Percentiles rank a stretch among this genome's conserved stretches.
Conservation (phyloP, 345 rosid genomes). For the Salix arbutifolia region DNA sequence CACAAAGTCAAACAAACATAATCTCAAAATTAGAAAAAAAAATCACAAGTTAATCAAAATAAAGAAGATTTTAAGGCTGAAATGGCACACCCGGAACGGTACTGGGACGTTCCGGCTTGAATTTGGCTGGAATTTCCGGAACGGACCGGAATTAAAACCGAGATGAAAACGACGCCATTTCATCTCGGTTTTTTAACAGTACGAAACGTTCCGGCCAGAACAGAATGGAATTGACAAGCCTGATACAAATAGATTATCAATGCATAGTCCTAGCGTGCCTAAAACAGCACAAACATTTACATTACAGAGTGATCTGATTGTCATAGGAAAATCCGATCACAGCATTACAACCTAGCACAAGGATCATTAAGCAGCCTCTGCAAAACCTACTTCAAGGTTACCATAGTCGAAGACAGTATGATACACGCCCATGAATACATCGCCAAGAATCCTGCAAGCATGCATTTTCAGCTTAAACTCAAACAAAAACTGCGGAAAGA, state of each 20-base stretch:
- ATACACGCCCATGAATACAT: constrained; percentile 77
- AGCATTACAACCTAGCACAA: background rate
- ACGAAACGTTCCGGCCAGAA: too few species aligned
- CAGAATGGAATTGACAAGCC: too few species aligned
- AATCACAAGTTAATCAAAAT: too few species aligned
- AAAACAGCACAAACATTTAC: background rate
- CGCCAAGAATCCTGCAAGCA: constrained; percentile 66
- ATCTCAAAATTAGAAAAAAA: too few species aligned
- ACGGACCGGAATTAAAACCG: too few species aligned
- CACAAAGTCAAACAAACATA: too few species aligned
- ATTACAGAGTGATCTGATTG: background rate
- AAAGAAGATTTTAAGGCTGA: too few species aligned
- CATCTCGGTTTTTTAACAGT: too few species aligned
- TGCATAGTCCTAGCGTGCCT: background rate
- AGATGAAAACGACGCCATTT: too few species aligned
- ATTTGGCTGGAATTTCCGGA: too few species aligned
- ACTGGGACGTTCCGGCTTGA: too few species aligned
- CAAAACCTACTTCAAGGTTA: constrained; percentile 59
- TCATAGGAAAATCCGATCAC: background rate
- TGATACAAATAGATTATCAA: background rate
- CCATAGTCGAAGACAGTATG: constrained; percentile 69
- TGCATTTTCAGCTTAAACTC: background rate
- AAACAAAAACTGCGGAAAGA: background rate
- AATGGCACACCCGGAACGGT: too few species aligned
- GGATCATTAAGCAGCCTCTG: constrained; percentile 42